phyloP scores from a whole-genome alignment of 192 early-diverging fungal species.

The Backusella circina region DNA sequence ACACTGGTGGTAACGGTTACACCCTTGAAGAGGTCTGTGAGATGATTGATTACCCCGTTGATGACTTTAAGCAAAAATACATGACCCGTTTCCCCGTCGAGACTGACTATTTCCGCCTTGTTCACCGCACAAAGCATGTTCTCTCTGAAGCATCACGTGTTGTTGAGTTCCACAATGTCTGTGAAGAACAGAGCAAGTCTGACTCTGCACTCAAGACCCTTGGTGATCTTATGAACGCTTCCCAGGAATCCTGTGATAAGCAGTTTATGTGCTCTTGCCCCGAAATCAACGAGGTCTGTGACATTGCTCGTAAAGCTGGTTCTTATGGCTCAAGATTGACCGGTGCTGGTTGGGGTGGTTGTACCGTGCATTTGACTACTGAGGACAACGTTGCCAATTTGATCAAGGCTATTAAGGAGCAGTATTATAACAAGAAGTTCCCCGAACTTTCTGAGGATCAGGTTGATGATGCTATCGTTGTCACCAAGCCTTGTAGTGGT shows the following conservation, averaged over 20 bases:
- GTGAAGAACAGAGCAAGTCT: constrained; percentile 29
- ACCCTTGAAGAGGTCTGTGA: constrained; percentile 38
- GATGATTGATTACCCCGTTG: constrained; percentile 26
- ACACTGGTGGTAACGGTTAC: constrained; percentile 32
- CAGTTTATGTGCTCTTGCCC: constrained; percentile 79
- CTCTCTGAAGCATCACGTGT: constrained; percentile 78
- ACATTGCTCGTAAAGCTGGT: constrained; percentile 59
- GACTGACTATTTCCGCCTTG: constrained; percentile 58
- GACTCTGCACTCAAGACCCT: constrained; percentile 43
- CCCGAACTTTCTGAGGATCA: constrained; percentile 44
- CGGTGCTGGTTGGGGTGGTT: constrained; percentile 91
- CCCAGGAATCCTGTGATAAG: constrained; percentile 77
- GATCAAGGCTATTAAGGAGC: constrained; percentile 56
- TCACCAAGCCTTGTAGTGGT: constrained; percentile 41
- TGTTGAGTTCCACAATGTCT: constrained; percentile 62
- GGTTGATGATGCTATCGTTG: constrained; percentile 51
- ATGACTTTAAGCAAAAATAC: constrained; percentile 33
- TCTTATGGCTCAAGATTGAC: constrained; percentile 83
- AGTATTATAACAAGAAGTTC: constrained; percentile 58
- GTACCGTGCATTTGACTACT: constrained; percentile 75
- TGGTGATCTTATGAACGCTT: constrained; percentile 85
- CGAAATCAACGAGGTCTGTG: constrained; percentile 81
- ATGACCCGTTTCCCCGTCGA: constrained; percentile 46
- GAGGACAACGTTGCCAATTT: constrained; percentile 58
- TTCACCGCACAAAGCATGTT: constrained; percentile 80